Conservation (phyloP, 441 rosid species). For the Populus hybrid region DNA sequence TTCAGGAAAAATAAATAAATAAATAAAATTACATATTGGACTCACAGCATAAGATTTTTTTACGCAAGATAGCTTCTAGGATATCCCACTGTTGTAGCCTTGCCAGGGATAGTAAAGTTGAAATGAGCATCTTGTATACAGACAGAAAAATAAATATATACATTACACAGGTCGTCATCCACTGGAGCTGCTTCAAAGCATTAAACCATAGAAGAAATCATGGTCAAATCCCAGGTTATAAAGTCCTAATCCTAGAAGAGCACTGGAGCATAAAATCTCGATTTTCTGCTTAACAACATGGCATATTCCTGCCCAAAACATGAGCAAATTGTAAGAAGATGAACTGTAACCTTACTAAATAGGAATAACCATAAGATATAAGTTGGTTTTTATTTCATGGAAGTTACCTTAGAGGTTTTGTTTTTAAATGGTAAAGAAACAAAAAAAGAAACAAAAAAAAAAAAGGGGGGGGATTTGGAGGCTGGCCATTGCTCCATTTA, state of each 20-base stretch:
- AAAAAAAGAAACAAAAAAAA: not conserved
- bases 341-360: not conserved
- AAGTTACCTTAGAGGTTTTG: not conserved
- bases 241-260: constrained; percentile 64
- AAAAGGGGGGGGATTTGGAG: not conserved
- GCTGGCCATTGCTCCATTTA: not conserved
- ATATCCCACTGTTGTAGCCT: not conserved
- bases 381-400: not conserved
- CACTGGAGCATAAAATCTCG: constrained; percentile 36
- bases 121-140: not conserved
- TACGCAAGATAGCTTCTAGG: not conserved
- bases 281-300: constrained; percentile 37
- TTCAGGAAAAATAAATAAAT: not conserved
- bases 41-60: not conserved
- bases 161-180: constrained; percentile 1
- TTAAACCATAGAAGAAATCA: constrained; percentile 70
- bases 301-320: constrained; percentile 45
- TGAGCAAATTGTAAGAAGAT: constrained; percentile 18
- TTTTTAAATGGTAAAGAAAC: not conserved
- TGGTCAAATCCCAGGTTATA: constrained; percentile 49
- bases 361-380: not conserved
- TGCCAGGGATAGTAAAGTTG: not conserved
- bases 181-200: constrained; percentile 34
- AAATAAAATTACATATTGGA: not conserved
- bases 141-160: not conserved